Conservation (phyloP, 768 basidiomycete genomes). For the Trametes sanguinea region DNA sequence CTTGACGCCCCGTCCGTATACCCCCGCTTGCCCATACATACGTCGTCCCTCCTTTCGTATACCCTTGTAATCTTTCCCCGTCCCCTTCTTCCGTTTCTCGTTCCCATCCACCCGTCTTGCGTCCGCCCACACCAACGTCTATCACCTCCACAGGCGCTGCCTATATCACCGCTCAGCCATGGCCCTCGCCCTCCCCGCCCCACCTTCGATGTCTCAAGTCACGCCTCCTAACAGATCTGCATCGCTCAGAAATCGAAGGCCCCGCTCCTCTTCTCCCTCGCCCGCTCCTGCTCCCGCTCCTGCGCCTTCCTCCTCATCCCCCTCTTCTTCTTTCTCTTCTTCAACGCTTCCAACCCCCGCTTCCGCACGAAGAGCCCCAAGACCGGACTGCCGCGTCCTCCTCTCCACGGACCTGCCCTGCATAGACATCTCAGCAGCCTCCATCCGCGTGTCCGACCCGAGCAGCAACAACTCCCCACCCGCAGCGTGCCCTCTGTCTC, state of each 20-base stretch:
- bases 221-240: slow-evolving; percentile 9
- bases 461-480: background rate
- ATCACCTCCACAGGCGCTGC: slow-evolving; percentile 2
- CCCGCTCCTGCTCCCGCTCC: background rate
- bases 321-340: background rate
- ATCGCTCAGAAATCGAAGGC: background rate
- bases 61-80: slow-evolving; percentile 1
- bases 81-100: too few species aligned
- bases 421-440: slow-evolving; percentile 5
- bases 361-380: too few species aligned
- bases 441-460: background rate
- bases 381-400: too few species aligned
- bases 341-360: too few species aligned
- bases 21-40: slow-evolving; percentile 3
- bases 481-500: slow-evolving; percentile 7
- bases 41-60: slow-evolving; percentile 9
- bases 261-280: background rate
- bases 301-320: background rate
- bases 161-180: slow-evolving; percentile 3
- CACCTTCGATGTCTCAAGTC: background rate
- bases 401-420: background rate
- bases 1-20: slow-evolving; percentile 12
- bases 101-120: too few species aligned
- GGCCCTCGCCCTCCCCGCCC: slow-evolving; percentile 15
- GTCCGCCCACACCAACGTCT: too few species aligned